Evolutionary conservation across 1,284 basidiomycete species (phyloP).

Genomic region (Leccinum pallidistipes): DNA sequence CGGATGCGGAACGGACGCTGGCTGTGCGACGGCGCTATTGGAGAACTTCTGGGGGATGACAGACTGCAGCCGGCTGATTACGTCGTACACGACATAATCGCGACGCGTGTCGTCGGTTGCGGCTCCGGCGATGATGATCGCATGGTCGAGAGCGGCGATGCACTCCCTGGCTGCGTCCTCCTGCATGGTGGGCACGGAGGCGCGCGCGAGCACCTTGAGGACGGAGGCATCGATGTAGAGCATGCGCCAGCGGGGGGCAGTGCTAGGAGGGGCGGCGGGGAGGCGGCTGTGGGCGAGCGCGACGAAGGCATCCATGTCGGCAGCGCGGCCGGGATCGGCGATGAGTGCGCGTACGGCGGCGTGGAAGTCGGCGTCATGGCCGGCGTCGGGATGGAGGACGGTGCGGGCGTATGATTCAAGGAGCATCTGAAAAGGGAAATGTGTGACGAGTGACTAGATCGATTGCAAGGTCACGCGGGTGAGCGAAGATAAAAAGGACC

Average conservation of each 20-base stretch:
- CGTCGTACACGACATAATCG: conserved; percentile 52
- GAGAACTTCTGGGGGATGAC: conserved; percentile 9
- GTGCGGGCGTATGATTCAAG: conserved; percentile 13
- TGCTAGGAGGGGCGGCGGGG: conserved; percentile 24
- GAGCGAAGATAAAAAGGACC: conserved; percentile 40
- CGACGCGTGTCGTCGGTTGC: conserved; percentile 62
- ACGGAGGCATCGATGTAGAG: conserved; percentile 68
- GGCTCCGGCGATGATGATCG: conserved; percentile 80
- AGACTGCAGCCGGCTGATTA: conserved; percentile 55
- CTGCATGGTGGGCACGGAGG: conserved; percentile 31
- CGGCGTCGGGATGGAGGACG: conserved; percentile 13
- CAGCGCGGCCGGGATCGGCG: neutral
- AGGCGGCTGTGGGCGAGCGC: conserved; percentile 39
- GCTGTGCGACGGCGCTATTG: conserved; percentile 17
- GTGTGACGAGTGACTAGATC: conserved; percentile 16
- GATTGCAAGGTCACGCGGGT: conserved; percentile 33
- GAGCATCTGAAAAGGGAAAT: conserved; percentile 3
- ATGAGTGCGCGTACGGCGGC: conserved; percentile 13
- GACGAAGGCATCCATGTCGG: conserved; percentile 33
- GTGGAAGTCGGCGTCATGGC: conserved; percentile 13
- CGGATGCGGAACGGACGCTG: conserved; percentile 15
- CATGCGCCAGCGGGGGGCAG: conserved; percentile 48
- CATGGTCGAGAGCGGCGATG: conserved; percentile 70
- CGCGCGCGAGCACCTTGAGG: conserved; percentile 47
- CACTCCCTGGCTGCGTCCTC: conserved; percentile 31